These are phyloP conservation scores for Annona squamosa DNA, from an alignment of 164 flowering plant species.

Conservation along the genomic window DNA sequence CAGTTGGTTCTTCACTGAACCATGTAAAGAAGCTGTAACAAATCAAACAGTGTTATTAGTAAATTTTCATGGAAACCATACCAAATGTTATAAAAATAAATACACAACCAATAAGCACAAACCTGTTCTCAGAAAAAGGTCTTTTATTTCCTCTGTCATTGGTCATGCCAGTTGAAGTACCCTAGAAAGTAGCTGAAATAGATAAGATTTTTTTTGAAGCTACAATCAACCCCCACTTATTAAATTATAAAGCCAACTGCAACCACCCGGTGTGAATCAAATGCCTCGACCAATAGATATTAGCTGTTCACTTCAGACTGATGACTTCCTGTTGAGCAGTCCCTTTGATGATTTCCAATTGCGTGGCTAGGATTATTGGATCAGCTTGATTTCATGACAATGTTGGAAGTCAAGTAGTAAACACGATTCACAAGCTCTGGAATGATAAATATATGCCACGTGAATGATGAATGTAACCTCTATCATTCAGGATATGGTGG, in stretches of 20 bases:
- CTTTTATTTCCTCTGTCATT: constrained; percentile 44
- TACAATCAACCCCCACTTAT: too few species aligned
- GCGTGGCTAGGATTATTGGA: background rate
- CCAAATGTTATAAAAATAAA: background rate
- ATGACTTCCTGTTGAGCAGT: background rate
- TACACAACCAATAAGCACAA: background rate
- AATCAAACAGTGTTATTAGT: background rate
- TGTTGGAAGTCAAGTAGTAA: background rate
- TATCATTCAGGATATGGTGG: background rate
- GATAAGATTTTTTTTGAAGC: background rate
- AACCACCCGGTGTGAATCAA: background rate
- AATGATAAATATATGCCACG: background rate
- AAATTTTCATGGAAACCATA: background rate
- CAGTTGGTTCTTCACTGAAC: constrained; percentile 45
- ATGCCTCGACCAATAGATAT: background rate
- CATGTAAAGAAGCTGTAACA: constrained; percentile 70
- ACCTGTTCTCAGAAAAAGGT: constrained; percentile 35
- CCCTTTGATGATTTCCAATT: background rate
- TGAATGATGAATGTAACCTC: background rate
- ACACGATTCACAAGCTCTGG: background rate
- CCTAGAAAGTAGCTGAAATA: constrained; percentile 17
- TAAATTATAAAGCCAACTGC: too few species aligned
- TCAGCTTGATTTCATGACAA: background rate
- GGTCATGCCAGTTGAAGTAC: constrained; percentile 27
- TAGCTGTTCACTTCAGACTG: background rate